Base-by-base conservation (phyloP, 768 basidiomycete species). In the Mrakia blollopis region DNA sequence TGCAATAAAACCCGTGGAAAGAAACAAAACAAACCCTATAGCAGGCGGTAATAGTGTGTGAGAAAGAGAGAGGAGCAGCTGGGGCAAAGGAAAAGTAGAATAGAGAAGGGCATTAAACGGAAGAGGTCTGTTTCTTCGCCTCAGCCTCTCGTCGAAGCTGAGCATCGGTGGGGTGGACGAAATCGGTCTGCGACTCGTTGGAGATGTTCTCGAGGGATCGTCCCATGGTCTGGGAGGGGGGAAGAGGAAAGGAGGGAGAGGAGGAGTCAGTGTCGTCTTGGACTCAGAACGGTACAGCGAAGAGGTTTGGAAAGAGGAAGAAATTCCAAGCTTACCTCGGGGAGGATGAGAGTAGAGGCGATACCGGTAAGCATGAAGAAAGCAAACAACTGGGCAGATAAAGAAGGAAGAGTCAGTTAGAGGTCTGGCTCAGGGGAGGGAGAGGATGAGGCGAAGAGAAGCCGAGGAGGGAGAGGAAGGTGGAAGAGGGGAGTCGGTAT, bases 301-400 rank as follows among this genome's bases (percentile, higher is more conserved):
- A 18, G 1, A 7, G 25, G 25, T 16, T 25, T 23, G 21, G 3
- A 16, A 23, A 25, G 21, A 54, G 11, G 23, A 25, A 57, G 57
- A n/a, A 16, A 52, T 6, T 5, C 6, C 5, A 23, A 52, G 23
- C 57, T 57, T 11, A n/a, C 57, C 57, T 94, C 93, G 50, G 91
- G 91, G 16, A 94, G 82, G 21, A 93, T 87, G 23, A 92, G 84
- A 0, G 92, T 93, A 10, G 93, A 92, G 85, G 89, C 87, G 61
- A 74, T 60, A 61, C 72, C 77, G 30, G 77, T 73, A 13, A 73
- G 63, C 71, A 78, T 94, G 86, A 93, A 93, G 74, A 92, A 84
- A 18, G 92, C 92, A 79, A 93, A 91, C 73, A 94, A 88, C 84
- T 93, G 18, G 21, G 39, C 7, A 61, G 3, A 35, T 13, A 21